A percentile compares a stretch with the other conserved stretches of the same genome.
Conservation (phyloP, 2,329 filamentous ascomycete genomes). For the Elsinoe necatrix region DNA sequence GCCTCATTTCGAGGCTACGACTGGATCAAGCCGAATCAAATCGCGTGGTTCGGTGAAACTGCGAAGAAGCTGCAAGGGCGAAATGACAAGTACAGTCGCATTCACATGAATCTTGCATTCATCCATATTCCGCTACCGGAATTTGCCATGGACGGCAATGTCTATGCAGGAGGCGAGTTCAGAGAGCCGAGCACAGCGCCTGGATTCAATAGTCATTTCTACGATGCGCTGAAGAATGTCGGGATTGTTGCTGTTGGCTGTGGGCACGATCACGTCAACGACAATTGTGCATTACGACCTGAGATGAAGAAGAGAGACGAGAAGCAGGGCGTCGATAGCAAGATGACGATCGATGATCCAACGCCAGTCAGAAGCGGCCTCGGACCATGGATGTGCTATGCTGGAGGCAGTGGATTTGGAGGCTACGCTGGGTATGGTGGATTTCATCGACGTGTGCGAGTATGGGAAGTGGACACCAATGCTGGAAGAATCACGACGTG, state of each 20-base stretch:
- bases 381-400: conserved; percentile 93
- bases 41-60: conserved; percentile 84
- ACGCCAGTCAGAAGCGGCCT: conserved; percentile 20
- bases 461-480: conserved; percentile 93
- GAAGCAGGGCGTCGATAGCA: not conserved
- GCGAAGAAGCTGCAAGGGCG: conserved; percentile 61
- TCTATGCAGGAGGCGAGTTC: conserved; percentile 58
- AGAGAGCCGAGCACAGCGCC: conserved; percentile 82
- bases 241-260: conserved; percentile 81
- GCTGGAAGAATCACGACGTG: conserved; percentile 82
- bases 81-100: conserved; percentile 70
- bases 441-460: conserved; percentile 71
- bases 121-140: conserved; percentile 96
- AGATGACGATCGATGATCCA: conserved; percentile 35
- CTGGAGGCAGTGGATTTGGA: conserved; percentile 81
- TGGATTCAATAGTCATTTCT: conserved; percentile 84
- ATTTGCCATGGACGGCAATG: conserved; percentile 57
- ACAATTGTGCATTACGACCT: conserved; percentile 70
- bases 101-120: conserved; percentile 92
- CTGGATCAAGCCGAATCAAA: conserved; percentile 91
- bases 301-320: not conserved
- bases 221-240: conserved; percentile 76
- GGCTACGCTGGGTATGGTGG: conserved; percentile 88
- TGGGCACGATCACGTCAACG: conserved; percentile 94
- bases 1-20: conserved; percentile 86